A percentile compares a stretch with the other conserved stretches of the same genome.
These are phyloP conservation scores for Skeletonema grethae DNA, from an alignment of 108 stramenopile species.

Conservation along the genomic window DNA sequence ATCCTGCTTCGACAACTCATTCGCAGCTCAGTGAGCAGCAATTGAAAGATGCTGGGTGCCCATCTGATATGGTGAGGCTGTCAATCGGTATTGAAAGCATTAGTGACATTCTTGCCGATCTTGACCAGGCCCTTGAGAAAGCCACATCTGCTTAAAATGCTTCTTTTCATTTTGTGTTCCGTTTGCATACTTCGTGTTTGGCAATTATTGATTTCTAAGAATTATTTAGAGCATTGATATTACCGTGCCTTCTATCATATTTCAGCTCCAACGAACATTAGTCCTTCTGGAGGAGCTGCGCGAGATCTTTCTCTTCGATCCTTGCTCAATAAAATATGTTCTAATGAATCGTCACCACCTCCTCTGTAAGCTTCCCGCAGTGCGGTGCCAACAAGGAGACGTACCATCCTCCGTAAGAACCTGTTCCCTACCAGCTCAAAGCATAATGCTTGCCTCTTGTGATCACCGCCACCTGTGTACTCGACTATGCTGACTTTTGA, in stretches of 20 bases:
- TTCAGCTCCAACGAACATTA: conserved; percentile 67
- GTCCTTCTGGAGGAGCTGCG: conserved; percentile 68
- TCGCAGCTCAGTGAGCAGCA: conserved; percentile 75
- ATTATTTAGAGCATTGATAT: background rate
- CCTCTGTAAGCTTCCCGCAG: conserved; percentile 40
- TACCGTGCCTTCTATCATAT: background rate
- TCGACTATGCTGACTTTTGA: conserved; percentile 61
- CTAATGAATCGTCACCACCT: conserved; percentile 31
- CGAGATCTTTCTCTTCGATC: conserved; percentile 50
- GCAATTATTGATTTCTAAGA: background rate
- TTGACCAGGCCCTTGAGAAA: conserved; percentile 73
- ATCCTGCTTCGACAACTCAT: conserved; percentile 91
- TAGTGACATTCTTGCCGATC: conserved; percentile 81
- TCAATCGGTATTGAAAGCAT: conserved; percentile 81
- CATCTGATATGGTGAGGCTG: conserved; percentile 78
- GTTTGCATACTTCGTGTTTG: too few species aligned
- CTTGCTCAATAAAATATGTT: conserved; percentile 40
- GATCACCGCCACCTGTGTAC: background rate
- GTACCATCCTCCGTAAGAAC: conserved; percentile 82
- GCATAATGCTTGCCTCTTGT: conserved; percentile 48
- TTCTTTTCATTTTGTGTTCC: too few species aligned
- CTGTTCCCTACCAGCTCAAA: conserved; percentile 77
- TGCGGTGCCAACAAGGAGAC: conserved; percentile 67
- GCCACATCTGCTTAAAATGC: background rate
- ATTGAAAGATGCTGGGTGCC: conserved; percentile 69